Conservation (phyloP, 495 filamentous ascomycete genomes). For the Xylaria cubensis region DNA sequence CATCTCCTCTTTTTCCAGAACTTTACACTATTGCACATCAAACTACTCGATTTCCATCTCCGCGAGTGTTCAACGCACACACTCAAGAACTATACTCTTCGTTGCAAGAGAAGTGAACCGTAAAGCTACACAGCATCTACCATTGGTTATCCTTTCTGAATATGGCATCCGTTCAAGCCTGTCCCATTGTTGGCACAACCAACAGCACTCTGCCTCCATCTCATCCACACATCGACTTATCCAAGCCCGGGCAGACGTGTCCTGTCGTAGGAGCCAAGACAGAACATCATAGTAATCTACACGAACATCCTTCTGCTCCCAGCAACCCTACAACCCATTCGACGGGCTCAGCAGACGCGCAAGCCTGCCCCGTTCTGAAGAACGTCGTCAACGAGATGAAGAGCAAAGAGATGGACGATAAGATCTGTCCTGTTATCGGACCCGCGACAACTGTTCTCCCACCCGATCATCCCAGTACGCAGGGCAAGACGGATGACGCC, state of each 20-base stretch:
- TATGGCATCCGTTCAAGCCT: constrained; percentile 42
- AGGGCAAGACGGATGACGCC: constrained; percentile 48
- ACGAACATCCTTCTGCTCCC: constrained; percentile 51
- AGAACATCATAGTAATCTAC: constrained; percentile 53
- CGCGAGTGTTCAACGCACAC: not conserved
- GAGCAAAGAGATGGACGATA: constrained; percentile 54
- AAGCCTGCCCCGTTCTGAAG: constrained; percentile 51
- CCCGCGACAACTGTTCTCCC: constrained; percentile 54
- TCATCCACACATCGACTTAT: constrained; percentile 52
- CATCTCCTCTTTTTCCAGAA: not conserved
- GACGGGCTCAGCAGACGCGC: constrained; percentile 46
- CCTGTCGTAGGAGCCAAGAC: constrained; percentile 54
- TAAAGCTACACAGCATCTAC: not conserved
- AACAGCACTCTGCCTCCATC: constrained; percentile 51
- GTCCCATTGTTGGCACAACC: constrained; percentile 53
- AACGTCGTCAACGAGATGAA: constrained; percentile 50
- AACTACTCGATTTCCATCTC: not conserved
- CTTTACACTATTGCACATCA: not conserved
- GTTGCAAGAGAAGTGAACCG: not conserved
- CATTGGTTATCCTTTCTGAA: not conserved
- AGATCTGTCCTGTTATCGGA: constrained; percentile 54
- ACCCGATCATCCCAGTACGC: constrained; percentile 52
- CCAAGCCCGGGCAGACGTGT: constrained; percentile 50
- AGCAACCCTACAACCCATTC: constrained; percentile 38
- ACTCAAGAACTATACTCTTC: not conserved